Evolutionary conservation across 2,329 filamentous ascomycete genomes (phyloP), one percentile per base, ranked within the genome.

Genomic region (Cladorrhinum sp.): DNA sequence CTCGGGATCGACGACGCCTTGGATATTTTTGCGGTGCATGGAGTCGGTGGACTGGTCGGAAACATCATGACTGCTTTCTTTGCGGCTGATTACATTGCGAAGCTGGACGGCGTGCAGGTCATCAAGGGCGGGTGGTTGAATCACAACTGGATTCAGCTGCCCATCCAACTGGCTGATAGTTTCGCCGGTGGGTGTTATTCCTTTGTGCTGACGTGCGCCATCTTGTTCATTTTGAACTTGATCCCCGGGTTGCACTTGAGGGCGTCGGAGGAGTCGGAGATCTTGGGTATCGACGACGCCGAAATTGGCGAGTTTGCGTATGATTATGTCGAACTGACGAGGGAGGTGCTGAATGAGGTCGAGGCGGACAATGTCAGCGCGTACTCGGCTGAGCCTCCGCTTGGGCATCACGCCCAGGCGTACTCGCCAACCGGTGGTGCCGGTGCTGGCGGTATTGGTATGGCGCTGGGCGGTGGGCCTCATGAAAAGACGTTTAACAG

Each of bases 301-400:
- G 92, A 96, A 76, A 91, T 96, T 70, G 92, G 92, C 73, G 92
- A 96, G 78, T 96, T 95, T 73, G 92, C 91, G n/a, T 96, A 96
- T 74, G 92, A 96, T 75, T 96, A 96, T 69, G 91, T 96, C 66
- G 68, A 70, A 59, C 61, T 71, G 46, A 67, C 74, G 23, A 68
- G 74, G 36, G 79, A 81, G 68, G 77, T 81, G 42, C 70, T 81
- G 54, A 80, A 76, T 62, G 79, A 80, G 50, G 72, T 77, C 8
- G 79, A 81, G 18, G 76, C 5, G 18, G 53, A 30, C 8, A 57
- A 57, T 20, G 26, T 49, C 12, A 57, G 54, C 39, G 39, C 39
- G 5, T 57, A 48, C n/a, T 48, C 36, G 16, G 53, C 33, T 24
- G 53, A 55, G 33, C 39, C 42, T 23, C 54, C 20, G 9, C 14